Evolutionary conservation across 2,329 filamentous ascomycete species (phyloP).

Genomic region (Lecanicillium sp.): DNA sequence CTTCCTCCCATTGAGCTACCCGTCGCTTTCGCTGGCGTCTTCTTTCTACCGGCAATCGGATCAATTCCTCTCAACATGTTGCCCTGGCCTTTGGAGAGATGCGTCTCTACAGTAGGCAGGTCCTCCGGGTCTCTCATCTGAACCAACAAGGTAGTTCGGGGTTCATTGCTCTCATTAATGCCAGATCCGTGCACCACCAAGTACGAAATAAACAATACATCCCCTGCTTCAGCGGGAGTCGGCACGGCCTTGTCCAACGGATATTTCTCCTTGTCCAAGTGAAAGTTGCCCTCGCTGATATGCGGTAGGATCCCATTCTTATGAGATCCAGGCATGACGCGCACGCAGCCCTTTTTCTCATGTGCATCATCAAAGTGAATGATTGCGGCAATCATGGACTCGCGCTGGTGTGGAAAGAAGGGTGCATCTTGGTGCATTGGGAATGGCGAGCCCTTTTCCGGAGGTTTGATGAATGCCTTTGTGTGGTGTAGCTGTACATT

Average conservation of each 20-base stretch:
- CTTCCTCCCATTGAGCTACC: neutral
- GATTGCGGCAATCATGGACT: neutral
- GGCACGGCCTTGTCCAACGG: neutral
- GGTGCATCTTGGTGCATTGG: neutral
- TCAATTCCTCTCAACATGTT: neutral
- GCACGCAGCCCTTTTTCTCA: neutral
- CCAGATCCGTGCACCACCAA: neutral
- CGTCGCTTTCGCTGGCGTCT: neutral
- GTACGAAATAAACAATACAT: neutral
- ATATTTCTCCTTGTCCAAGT: neutral
- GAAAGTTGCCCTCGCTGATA: neutral
- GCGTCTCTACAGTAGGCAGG: neutral
- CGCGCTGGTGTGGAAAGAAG: neutral
- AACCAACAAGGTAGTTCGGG: neutral
- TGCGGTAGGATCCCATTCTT: neutral
- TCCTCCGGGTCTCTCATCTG: neutral
- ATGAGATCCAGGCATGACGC: neutral
- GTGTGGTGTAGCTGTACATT: slow-evolving; percentile 1
- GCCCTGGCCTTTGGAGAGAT: neutral
- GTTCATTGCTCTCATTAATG: neutral
- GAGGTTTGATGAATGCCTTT: neutral
- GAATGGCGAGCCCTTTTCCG: neutral
- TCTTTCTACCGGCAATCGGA: neutral
- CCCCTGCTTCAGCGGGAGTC: neutral
- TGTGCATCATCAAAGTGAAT: neutral